Conservation (phyloP, 2,329 filamentous ascomycete genomes). For the Alternaria sp. region DNA sequence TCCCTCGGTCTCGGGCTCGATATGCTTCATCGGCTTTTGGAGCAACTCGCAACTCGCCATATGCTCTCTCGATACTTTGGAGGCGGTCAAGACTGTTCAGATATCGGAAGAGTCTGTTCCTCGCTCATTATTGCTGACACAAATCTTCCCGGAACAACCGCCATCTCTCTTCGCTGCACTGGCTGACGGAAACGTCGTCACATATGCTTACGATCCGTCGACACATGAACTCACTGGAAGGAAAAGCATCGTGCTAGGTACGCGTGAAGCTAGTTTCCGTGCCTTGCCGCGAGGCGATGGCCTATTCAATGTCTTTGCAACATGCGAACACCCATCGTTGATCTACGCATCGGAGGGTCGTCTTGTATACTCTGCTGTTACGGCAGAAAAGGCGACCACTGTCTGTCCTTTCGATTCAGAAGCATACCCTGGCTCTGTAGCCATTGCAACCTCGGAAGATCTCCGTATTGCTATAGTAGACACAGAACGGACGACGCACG, state of each 20-base stretch:
- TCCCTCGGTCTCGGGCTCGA: constrained; percentile 66
- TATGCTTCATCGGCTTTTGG: constrained; percentile 89
- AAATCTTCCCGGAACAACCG: constrained; percentile 71
- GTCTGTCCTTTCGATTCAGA: constrained; percentile 84
- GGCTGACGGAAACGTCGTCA: constrained; percentile 90
- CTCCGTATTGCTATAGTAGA: constrained; percentile 85
- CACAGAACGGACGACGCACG: constrained; percentile 84
- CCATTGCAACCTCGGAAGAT: constrained; percentile 78
- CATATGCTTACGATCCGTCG: constrained; percentile 73
- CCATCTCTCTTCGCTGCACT: constrained; percentile 88
- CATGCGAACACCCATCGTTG: constrained; percentile 90
- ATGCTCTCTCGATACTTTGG: constrained; percentile 71
- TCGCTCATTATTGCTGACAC: constrained; percentile 79
- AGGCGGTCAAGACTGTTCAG: constrained; percentile 67
- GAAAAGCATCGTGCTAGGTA: constrained; percentile 86
- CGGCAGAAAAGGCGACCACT: constrained; percentile 81
- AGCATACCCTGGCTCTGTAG: constrained; percentile 81
- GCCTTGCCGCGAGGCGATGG: constrained; percentile 72
- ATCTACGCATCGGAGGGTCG: constrained; percentile 90
- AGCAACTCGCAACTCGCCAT: constrained; percentile 81
- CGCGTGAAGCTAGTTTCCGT: constrained; percentile 82
- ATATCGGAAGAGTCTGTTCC: constrained; percentile 76
- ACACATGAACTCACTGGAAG: constrained; percentile 72
- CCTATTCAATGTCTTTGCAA: constrained; percentile 85
- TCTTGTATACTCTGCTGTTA: constrained; percentile 92